A percentile compares a stretch with the other conserved stretches of the same genome.
Evolutionary conservation across 352 stramenopile genomes (phyloP).

Genomic region (Pythium plurisporium): DNA sequence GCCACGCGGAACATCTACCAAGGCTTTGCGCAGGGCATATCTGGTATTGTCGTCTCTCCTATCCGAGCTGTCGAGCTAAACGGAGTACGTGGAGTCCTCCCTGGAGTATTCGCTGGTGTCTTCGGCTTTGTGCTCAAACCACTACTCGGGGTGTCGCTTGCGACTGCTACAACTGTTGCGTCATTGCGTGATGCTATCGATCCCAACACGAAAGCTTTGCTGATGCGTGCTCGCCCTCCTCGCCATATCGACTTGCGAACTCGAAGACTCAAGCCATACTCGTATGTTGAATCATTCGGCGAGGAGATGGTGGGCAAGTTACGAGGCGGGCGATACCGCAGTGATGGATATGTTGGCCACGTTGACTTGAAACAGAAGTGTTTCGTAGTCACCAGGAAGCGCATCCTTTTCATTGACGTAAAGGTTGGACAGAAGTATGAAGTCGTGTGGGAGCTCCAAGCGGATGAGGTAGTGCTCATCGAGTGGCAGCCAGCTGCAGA

Average conservation of each 20-base stretch:
- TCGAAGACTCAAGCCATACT: slow-evolving; percentile 77
- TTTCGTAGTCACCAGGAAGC: slow-evolving; percentile 79
- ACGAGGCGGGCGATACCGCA: slow-evolving; percentile 65
- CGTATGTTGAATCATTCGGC: slow-evolving; percentile 83
- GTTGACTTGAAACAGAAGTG: slow-evolving; percentile 82
- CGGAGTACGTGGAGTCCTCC: slow-evolving; percentile 67
- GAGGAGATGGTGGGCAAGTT: slow-evolving; percentile 85
- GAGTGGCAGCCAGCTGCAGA: slow-evolving; percentile 38
- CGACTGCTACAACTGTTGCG: slow-evolving; percentile 59
- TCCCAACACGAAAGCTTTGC: slow-evolving; percentile 71
- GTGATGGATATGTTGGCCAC: slow-evolving; percentile 79
- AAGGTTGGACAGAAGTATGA: slow-evolving; percentile 69
- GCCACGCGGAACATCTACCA: slow-evolving; percentile 86
- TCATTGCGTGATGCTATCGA: slow-evolving; percentile 78
- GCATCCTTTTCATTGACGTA: slow-evolving; percentile 73
- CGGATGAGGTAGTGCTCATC: slow-evolving; percentile 77
- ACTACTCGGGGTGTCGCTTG: slow-evolving; percentile 70
- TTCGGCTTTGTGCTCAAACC: slow-evolving; percentile 83
- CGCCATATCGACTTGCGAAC: slow-evolving; percentile 82
- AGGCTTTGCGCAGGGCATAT: slow-evolving; percentile 80
- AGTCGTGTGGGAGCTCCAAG: slow-evolving; percentile 72
- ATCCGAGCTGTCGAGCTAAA: slow-evolving; percentile 83
- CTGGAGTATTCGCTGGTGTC: slow-evolving; percentile 68
- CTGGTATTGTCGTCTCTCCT: slow-evolving; percentile 74
- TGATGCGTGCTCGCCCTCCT: slow-evolving; percentile 71